Conservation (phyloP, 2,329 filamentous ascomycete species). For the Monilinia fructigena region DNA sequence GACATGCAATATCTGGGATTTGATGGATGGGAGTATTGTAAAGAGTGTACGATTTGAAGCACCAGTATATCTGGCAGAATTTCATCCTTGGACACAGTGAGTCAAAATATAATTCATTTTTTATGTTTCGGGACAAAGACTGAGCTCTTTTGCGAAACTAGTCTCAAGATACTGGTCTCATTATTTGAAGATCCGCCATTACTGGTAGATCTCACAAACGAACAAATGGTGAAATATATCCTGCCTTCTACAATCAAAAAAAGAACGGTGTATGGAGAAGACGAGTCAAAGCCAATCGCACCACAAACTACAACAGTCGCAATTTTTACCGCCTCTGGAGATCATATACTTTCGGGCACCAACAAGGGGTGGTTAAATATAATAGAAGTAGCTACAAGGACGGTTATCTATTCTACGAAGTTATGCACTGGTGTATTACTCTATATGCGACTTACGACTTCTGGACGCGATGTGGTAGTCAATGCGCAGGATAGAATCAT, state of each 20-base stretch:
- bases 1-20: slow-evolving; percentile 95
- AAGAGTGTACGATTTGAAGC: slow-evolving; percentile 89
- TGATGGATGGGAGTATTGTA: slow-evolving; percentile 66
- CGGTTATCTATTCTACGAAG: slow-evolving; percentile 86
- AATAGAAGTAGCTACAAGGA: slow-evolving; percentile 76
- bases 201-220: slow-evolving; percentile 74
- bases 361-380: slow-evolving; percentile 97
- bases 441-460: slow-evolving; percentile 77
- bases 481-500: slow-evolving; percentile 96
- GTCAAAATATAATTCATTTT: slow-evolving; percentile 33
- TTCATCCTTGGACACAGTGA: slow-evolving; percentile 88
- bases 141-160: slow-evolving; percentile 41
- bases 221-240: slow-evolving; percentile 69
- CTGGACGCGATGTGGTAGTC: slow-evolving; percentile 82
- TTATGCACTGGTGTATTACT: slow-evolving; percentile 86
- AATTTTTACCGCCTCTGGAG: slow-evolving; percentile 80
- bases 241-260: slow-evolving; percentile 76
- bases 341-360: slow-evolving; percentile 88
- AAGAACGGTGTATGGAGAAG: slow-evolving; percentile 66
- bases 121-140: neutral
- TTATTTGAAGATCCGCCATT: slow-evolving; percentile 91
- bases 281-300: slow-evolving; percentile 77
- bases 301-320: slow-evolving; percentile 93
- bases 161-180: slow-evolving; percentile 82
- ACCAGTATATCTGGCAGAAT: slow-evolving; percentile 91